A percentile compares a stretch with the other conserved stretches of the same genome.
Evolutionary conservation across 768 basidiomycete species (phyloP).

Genomic region (Coprinellus micaceus): DNA sequence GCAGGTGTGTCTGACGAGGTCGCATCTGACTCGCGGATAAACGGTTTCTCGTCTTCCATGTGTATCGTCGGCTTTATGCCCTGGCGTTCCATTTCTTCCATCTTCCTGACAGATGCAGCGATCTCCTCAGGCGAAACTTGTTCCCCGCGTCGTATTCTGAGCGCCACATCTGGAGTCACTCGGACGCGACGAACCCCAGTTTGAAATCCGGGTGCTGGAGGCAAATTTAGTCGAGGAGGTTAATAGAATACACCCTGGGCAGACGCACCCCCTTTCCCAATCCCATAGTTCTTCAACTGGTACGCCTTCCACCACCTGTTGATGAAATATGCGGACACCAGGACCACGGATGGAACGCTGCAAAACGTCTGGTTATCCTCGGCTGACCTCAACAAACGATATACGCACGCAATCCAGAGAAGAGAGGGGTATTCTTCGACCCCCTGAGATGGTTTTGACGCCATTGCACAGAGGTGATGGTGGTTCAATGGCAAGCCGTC

Average conservation of each 20-base stretch:
- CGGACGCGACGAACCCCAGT: constrained; percentile 48
- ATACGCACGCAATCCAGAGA: constrained; percentile 45
- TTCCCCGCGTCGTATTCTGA: constrained; percentile 48
- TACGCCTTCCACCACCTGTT: constrained; percentile 51
- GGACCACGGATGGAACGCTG: constrained; percentile 42
- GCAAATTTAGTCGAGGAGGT: not conserved
- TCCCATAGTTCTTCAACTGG: constrained; percentile 43
- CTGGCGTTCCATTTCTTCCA: constrained; percentile 31
- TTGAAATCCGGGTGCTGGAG: constrained; percentile 50
- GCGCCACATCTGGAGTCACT: constrained; percentile 53
- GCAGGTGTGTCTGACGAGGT: constrained; percentile 19
- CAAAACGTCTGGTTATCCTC: constrained; percentile 1
- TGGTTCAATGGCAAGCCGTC: not conserved
- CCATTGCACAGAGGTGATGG: not conserved
- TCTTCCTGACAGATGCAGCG: constrained; percentile 40
- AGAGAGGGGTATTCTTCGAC: constrained; percentile 35
- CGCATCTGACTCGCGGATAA: constrained; percentile 18
- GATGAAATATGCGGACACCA: constrained; percentile 43
- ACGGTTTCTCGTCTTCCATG: constrained; percentile 8
- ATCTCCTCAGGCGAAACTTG: constrained; percentile 53
- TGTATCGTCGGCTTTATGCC: not conserved
- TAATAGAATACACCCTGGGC: not conserved
- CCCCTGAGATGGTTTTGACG: constrained; percentile 7
- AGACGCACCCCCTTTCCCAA: constrained; percentile 51
- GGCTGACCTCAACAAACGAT: not conserved